Conservation (phyloP, 139 green algal genomes). For the Desmodesmus armatus region DNA sequence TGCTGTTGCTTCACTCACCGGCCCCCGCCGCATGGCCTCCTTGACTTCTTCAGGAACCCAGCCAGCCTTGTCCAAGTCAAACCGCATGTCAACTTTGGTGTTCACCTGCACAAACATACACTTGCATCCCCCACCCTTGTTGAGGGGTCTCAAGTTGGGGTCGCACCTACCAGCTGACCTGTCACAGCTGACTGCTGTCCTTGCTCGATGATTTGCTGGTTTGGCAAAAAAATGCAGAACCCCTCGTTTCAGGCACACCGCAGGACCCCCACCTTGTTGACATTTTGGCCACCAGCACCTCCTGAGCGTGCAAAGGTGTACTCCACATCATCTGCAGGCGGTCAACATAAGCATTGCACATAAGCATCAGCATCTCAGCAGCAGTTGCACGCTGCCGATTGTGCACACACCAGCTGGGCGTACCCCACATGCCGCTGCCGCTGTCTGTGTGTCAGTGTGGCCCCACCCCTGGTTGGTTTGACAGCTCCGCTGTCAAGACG, state of each 20-base stretch:
- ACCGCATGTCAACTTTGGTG: constrained; percentile 97
- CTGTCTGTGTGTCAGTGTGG: too few species aligned
- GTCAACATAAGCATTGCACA: too few species aligned
- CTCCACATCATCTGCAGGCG: constrained; percentile 91
- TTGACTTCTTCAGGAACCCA: constrained; percentile 89
- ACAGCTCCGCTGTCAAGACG: too few species aligned
- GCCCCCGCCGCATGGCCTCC: constrained; percentile 73
- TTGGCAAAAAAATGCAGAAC: neutral
- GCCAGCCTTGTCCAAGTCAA: constrained; percentile 70
- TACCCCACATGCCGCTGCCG: too few species aligned
- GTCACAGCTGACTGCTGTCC: neutral
- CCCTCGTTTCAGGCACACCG: neutral
- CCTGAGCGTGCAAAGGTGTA: constrained; percentile 88
- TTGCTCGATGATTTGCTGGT: too few species aligned
- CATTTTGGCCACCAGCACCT: constrained; percentile 95
- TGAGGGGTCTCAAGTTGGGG: constrained; percentile 46
- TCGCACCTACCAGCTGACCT: neutral
- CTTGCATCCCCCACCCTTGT: constrained; percentile 44
- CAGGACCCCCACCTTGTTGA: constrained; percentile 83
- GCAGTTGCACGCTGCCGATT: too few species aligned
- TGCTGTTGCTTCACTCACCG: constrained; percentile 52
- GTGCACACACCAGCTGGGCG: too few species aligned
- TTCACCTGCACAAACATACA: constrained; percentile 71
- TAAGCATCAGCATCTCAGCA: too few species aligned
- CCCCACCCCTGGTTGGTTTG: too few species aligned